Base-by-base conservation (phyloP, 2,329 filamentous ascomycete genomes). In the Colletotrichum sublineola region DNA sequence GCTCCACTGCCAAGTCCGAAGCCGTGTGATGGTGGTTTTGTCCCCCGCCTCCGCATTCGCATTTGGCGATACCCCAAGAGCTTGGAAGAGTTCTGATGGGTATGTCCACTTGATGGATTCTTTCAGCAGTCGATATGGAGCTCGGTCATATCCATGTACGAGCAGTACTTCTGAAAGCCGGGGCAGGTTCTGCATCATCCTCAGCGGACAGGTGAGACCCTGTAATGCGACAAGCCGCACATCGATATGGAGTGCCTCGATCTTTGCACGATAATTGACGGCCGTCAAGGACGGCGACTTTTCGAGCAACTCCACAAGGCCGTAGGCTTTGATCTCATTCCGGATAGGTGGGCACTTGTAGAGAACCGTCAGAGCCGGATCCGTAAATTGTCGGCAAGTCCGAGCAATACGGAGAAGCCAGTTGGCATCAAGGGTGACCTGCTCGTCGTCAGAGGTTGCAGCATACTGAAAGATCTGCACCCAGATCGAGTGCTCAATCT, bases 281-380 rank as follows among this genome's bases (percentile, higher is more conserved):
- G 80, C 79, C 1, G 88, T 87, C 2, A 82, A 79, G 5, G 83
- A 80, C 18, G 83, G 84, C 29, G 88, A 84, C 20, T 84, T 81
- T n/a, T 87, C 85, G 11, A 96, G 85, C 46, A 91, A 82, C 36
- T 84, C 77, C 46, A 82, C 80, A 3, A 89, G 81, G n/a, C 81
- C 81, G 75, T 82, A 83, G 52, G 83, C 82, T 79, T 84, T 87
- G 67, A 80, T 77, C 67, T 82, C 76, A 46, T 78, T 82, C 71
- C 88, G 85, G 56, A 96, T 83, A 1, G 91, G 90, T 11, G 93
- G 93, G 6, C 86, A 89, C 58, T 87, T 85, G 79, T 96, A 96
- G 6, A 97, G 84, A 1, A 89, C 91, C 6, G 90, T 90, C 63
- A 96, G 81, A 1, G 93, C 93, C 6, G 94, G 92, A 76, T 95